Conservation (phyloP, 257 asterid species). For the Rubia yunnanensis region DNA sequence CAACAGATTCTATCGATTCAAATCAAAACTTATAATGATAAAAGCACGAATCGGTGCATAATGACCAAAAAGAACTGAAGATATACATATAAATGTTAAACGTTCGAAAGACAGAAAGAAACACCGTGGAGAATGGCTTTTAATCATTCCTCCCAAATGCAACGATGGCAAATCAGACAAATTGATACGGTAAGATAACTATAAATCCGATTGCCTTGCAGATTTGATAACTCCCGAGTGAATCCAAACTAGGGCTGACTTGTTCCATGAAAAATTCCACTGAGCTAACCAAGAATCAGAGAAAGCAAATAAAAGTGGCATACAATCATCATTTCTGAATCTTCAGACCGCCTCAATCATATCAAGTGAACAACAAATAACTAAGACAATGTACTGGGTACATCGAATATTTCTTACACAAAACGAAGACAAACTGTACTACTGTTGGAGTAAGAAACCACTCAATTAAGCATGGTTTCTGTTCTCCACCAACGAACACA, state of each 20-base stretch:
- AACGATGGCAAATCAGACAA: neutral
- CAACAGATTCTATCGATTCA: neutral
- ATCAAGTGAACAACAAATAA: neutral
- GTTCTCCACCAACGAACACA: too few relatives aligned
- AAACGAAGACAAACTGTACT: neutral
- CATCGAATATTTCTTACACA: neutral
- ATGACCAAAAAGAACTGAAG: neutral
- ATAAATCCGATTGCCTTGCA: neutral
- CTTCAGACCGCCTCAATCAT: neutral
- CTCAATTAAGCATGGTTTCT: neutral
- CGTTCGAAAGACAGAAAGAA: neutral
- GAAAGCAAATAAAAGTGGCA: neutral
- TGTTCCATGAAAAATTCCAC: neutral
- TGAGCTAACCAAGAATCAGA: neutral
- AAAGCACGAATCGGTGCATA: neutral
- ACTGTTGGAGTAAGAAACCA: too few relatives aligned
- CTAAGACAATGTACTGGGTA: neutral
- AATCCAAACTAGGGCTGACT: constrained; percentile 2
- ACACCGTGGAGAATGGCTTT: neutral
- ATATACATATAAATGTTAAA: neutral
- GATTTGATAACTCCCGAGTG: neutral
- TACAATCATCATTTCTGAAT: neutral
- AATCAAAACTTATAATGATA: neutral
- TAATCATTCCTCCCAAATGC: neutral
- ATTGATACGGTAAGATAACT: neutral